Conservation (phyloP, 164 flowering plant genomes). For the Magnolia officinalis region DNA sequence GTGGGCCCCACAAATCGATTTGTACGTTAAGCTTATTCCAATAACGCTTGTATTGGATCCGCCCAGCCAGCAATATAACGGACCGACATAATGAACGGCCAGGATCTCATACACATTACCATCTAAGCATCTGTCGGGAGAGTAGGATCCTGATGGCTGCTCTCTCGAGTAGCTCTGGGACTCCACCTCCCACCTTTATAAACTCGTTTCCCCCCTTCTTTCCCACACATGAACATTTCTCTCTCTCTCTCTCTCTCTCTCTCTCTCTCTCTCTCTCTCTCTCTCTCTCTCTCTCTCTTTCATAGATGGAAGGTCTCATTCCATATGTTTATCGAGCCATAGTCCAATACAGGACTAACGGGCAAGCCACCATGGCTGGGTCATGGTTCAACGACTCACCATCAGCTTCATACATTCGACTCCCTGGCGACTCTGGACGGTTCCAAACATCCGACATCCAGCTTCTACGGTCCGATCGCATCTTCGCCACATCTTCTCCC, state of each 20-base stretch:
- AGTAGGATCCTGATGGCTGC: too few relatives aligned
- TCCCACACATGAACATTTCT: not conserved
- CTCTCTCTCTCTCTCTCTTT: constrained; percentile 3
- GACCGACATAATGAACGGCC: too few relatives aligned
- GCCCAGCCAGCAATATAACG: too few relatives aligned
- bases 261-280: not conserved
- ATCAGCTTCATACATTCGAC: constrained; percentile 56
- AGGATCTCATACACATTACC: too few relatives aligned
- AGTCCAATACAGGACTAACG: constrained; percentile 50
- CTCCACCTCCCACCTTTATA: not conserved
- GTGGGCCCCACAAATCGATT: too few relatives aligned
- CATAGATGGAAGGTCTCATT: constrained; percentile 76
- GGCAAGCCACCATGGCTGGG: constrained; percentile 16
- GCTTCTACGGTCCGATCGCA: constrained; percentile 29
- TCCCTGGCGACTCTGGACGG: constrained; percentile 72
- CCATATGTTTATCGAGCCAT: constrained; percentile 66
- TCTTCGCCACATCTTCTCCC: constrained; percentile 23
- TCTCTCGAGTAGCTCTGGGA: too few relatives aligned
- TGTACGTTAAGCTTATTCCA: too few relatives aligned
- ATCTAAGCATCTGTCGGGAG: too few relatives aligned
- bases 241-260: constrained; percentile 10
- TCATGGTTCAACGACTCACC: constrained; percentile 58
- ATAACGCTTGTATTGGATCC: too few relatives aligned
- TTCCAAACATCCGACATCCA: constrained; percentile 42
- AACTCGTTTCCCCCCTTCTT: not conserved